Conservation (phyloP, 305 asterid genomes). For the Solanum aculeatissimum region DNA sequence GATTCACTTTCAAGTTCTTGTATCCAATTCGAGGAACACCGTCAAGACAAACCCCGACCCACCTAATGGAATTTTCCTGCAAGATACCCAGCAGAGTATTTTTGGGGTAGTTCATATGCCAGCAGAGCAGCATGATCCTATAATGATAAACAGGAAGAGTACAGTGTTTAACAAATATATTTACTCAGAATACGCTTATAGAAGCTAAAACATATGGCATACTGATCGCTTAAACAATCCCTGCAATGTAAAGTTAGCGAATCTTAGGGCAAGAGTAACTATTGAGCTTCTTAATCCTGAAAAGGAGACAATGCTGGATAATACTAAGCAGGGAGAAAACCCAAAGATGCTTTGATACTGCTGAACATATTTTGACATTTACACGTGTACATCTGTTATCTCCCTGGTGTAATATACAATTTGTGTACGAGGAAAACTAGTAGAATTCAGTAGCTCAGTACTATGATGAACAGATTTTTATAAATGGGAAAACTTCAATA, state of each 20-base stretch:
- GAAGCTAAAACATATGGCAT: neutral
- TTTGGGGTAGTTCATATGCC: conserved; percentile 60
- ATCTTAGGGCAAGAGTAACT: neutral
- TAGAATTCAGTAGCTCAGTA: neutral
- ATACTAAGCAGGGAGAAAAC: neutral
- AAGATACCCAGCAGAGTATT: conserved; percentile 62
- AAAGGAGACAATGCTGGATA: neutral
- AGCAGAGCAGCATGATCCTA: conserved; percentile 82
- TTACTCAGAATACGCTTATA: neutral
- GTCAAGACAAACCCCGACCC: neutral
- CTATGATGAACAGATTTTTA: neutral
- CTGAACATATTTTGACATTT: neutral
- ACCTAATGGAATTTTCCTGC: neutral
- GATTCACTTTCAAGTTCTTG: neutral
- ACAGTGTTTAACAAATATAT: neutral
- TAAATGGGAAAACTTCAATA: neutral
- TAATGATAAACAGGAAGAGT: neutral
- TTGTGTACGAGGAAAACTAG: neutral
- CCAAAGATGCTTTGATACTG: neutral
- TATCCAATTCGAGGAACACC: neutral
- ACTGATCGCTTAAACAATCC: neutral
- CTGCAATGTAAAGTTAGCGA: neutral
- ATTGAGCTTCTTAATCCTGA: neutral
- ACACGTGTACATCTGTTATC: neutral
- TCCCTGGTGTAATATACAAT: neutral